Evolutionary conservation across 1,284 basidiomycete genomes (phyloP).

Genomic region (Sanghuangporus weigelae): DNA sequence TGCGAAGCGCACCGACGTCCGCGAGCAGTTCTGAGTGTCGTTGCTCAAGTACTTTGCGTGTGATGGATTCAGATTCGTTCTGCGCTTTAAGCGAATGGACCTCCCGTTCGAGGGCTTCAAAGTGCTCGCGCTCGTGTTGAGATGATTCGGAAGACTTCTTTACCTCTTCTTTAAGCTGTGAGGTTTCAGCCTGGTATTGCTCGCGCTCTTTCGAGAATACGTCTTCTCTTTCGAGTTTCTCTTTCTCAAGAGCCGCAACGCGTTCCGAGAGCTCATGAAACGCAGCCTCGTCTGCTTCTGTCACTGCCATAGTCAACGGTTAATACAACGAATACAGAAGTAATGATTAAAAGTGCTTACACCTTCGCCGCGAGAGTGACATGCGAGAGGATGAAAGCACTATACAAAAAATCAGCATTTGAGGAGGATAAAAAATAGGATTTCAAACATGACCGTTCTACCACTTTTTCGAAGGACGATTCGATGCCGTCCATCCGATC

Average conservation of each 20-base stretch:
- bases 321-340: neutral
- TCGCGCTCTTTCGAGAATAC: conserved; percentile 49
- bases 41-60: conserved; percentile 58
- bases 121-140: conserved; percentile 43
- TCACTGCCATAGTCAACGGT: conserved; percentile 35
- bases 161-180: conserved; percentile 41
- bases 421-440: neutral
- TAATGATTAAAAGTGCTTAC: conserved; percentile 38
- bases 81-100: conserved; percentile 58
- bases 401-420: conserved; percentile 25
- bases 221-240: conserved; percentile 48
- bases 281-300: conserved; percentile 65
- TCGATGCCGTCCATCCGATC: conserved; percentile 73
- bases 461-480: conserved; percentile 72
- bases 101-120: conserved; percentile 54
- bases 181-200: conserved; percentile 48
- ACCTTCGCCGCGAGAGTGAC: conserved; percentile 57
- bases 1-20: conserved; percentile 55
- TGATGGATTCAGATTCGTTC: conserved; percentile 53
- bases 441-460: conserved; percentile 68
- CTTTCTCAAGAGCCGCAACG: conserved; percentile 49
- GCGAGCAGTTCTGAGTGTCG: conserved; percentile 57
- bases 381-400: conserved; percentile 71
- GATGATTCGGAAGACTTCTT: conserved; percentile 34
- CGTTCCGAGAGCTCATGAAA: conserved; percentile 64